Evolutionary conservation across 2,329 filamentous ascomycete species (phyloP).

Genomic region (Fusarium sp.): DNA sequence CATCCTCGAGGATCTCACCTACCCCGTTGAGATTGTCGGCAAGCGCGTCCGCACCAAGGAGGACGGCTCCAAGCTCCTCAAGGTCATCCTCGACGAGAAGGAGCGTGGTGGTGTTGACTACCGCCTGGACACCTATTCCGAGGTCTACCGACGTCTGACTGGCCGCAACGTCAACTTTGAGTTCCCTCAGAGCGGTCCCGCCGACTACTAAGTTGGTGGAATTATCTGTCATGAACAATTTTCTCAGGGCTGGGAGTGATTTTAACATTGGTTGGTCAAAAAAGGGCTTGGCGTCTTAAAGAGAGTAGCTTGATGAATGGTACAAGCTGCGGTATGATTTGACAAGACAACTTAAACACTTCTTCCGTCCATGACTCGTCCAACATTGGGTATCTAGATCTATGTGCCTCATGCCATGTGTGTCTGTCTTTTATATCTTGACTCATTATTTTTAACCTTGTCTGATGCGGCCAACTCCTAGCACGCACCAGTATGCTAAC

Average conservation of each 20-base stretch:
- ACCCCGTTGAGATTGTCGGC: slow-evolving; percentile 99
- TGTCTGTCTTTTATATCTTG: slow-evolving; percentile 26
- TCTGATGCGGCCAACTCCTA: slow-evolving; percentile 86
- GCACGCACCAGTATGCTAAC: slow-evolving; percentile 94
- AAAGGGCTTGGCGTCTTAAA: slow-evolving; percentile 64
- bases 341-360: slow-evolving; percentile 49
- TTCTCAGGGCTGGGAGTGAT: slow-evolving; percentile 48
- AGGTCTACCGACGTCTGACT: slow-evolving; percentile 98
- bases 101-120: slow-evolving; percentile 99
- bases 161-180: slow-evolving; percentile 97
- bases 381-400: slow-evolving; percentile 56
- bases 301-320: slow-evolving; percentile 62
- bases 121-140: slow-evolving; percentile 98
- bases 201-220: slow-evolving; percentile 79
- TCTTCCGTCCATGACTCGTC: slow-evolving; percentile 44
- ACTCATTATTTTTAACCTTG: slow-evolving; percentile 50
- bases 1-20: slow-evolving; percentile 98
- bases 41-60: slow-evolving; percentile 99
- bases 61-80: slow-evolving; percentile 97
- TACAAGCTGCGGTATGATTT: slow-evolving; percentile 59
- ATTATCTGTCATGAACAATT: slow-evolving; percentile 30
- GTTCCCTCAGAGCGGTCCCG: slow-evolving; percentile 87
- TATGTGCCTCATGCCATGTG: slow-evolving; percentile 32
- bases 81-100: slow-evolving; percentile 99
- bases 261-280: slow-evolving; percentile 54